Base-by-base conservation (phyloP, 768 basidiomycete genomes). In the Cubamyces lactineus region DNA sequence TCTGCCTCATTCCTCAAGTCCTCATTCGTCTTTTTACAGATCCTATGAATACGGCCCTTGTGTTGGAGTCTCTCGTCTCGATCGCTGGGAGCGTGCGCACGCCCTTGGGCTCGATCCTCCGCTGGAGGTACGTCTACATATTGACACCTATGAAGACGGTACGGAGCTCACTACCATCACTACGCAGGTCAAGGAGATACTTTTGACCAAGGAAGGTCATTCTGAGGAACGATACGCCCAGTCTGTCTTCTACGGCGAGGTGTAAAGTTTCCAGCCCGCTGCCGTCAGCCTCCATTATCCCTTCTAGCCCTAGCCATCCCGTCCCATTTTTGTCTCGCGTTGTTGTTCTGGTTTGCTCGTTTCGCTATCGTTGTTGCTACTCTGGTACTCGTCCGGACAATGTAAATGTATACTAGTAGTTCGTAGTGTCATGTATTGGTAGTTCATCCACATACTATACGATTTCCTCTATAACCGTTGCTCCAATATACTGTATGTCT, bases 31-130 rank as follows among this genome's bases (percentile, higher is more conserved):
- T n/a, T n/a, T n/a, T 15, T 24, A 1, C 50, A 92, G 90, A 71
- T 84, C 86, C 1, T 89, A 88, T 59, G 85, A 91, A 65, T 95
- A 86, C 69, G 93, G 92, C 0, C 92, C 92, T 2, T 92, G 88
- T 65, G 76, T 88, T 21, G 90, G 92, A 0, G 81, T 92, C 56
- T 83, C 86, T n/a, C 85, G 95, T 28, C 75, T 96, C 15, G 86
- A 95, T 63, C 80, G 96, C 41, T 98, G 94, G 93, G 84, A 95
- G 70, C 81, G 95, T 51, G 96, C 96, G 0, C 73, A 86, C 26
- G 80, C 81, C 11, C 78, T 96, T 47, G 93, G 93, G 2, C 77
- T 97, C 19, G 80, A 87, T 49, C 96, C 95, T 15, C 94, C 94
- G 3, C 64, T 70, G 16, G 91, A 94, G 80, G 94, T 90, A 67